Conservation (phyloP, 2,329 filamentous ascomycete species). For the Daldinia eschscholtzii region DNA sequence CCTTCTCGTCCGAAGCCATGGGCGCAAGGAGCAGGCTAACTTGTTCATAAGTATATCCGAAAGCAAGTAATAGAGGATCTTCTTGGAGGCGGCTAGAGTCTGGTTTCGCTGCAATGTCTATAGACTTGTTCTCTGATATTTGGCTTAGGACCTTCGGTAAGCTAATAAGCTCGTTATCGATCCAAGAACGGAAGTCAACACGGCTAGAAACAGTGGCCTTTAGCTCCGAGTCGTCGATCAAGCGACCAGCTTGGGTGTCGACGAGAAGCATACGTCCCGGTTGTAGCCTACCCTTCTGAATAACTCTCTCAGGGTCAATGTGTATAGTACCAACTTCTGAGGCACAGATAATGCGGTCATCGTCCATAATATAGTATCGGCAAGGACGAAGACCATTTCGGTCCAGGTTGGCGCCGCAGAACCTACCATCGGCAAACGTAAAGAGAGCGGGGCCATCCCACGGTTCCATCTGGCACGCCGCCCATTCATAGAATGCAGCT, state of each 20-base stretch:
- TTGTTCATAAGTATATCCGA: slow-evolving; percentile 96
- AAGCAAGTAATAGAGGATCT: slow-evolving; percentile 85
- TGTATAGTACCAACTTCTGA: slow-evolving; percentile 95
- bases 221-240: slow-evolving; percentile 93
- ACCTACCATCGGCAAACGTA: slow-evolving; percentile 95
- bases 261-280: slow-evolving; percentile 97
- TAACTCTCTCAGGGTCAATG: slow-evolving; percentile 88
- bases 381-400: slow-evolving; percentile 95
- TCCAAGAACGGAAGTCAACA: slow-evolving; percentile 88
- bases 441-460: slow-evolving; percentile 98
- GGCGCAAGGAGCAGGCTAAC: slow-evolving; percentile 91
- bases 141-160: slow-evolving; percentile 79
- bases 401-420: slow-evolving; percentile 96
- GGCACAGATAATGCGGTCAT: slow-evolving; percentile 96
- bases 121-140: slow-evolving; percentile 65
- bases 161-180: slow-evolving; percentile 86
- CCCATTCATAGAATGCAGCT: slow-evolving; percentile 98
- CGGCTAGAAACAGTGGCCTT: slow-evolving; percentile 90
- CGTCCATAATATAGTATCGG: slow-evolving; percentile 96
- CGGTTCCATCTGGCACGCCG: slow-evolving; percentile 98
- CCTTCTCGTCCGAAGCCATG: slow-evolving; percentile 98
- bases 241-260: slow-evolving; percentile 87
- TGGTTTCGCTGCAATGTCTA: slow-evolving; percentile 76
- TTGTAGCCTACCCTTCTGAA: slow-evolving; percentile 93
- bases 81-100: slow-evolving; percentile 81